Evolutionary conservation across 495 filamentous ascomycete species (phyloP), one percentile per base, ranked within the genome.

Genomic region (Achaetomiella virescens): DNA sequence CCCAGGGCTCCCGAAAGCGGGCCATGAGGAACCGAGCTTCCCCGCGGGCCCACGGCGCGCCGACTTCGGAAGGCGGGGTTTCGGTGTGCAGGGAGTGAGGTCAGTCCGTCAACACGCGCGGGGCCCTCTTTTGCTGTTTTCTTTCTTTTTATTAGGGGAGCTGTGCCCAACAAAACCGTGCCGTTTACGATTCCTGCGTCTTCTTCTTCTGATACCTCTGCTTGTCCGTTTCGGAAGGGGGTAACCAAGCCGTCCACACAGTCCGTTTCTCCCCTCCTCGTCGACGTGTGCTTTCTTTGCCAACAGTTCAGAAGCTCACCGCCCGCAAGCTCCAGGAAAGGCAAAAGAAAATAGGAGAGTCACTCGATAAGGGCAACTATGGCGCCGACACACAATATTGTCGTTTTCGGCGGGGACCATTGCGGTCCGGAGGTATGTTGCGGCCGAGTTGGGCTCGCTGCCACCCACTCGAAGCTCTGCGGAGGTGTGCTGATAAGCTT

Each of bases 351-450:
- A 31, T 31, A 31, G 27, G 27, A 31, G 9, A 31, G 27, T 5
- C 27, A 31, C n/a, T n/a, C n/a, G 27, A 31, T 9, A 41, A 41
- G 22, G 4, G 43, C 48, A 38, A 17, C 22, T 24, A 82, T 82
- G 79, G 61, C 77, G 48, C 27, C 27, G 27, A 72, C 70, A 47
- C 72, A 80, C 57, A 81, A 81, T 47, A 82, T 82, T 62, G 79
- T 82, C 22, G 87, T 90, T 43, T 90, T 91, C 67, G 84, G 73
- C 63, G 93, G 93, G 67, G 93, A 98, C 72, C 90, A 96, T 73
- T 90, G 88, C 65, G 93, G 93, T 69, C 93, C 93, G 12, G 93
- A 98, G 84, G 93, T 93, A 69, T 58, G 79, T 64, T 51, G 27
- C 27, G 5, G 27, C 27, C 27, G 5, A 9, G 9, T 31, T 31